Conservation (phyloP, 2,329 filamentous ascomycete genomes). For the Plenodomus lindquistii region DNA sequence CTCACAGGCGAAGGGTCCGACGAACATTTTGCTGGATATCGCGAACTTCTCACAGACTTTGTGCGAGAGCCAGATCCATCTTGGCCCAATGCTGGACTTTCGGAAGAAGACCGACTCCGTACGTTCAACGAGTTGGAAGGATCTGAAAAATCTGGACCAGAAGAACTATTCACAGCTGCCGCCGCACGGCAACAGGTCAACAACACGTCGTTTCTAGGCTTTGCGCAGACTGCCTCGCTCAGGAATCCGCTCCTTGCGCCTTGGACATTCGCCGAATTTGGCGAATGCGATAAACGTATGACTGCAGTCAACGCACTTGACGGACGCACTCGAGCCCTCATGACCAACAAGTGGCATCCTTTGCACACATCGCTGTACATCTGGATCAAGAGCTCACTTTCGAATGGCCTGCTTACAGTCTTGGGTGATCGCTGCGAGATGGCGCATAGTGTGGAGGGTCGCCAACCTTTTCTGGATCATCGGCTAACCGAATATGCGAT, state of each 20-base stretch:
- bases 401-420: constrained; percentile 46
- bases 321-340: constrained; percentile 29
- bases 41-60: constrained; percentile 51
- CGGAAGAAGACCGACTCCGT: constrained; percentile 15
- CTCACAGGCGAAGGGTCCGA: constrained; percentile 59
- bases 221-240: constrained; percentile 14
- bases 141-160: constrained; percentile 9
- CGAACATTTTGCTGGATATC: constrained; percentile 60
- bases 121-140: constrained; percentile 12
- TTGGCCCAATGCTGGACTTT: constrained; percentile 9
- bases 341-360: constrained; percentile 27
- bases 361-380: constrained; percentile 30
- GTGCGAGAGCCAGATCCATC: constrained; percentile 54
- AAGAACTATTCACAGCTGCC: constrained; percentile 15
- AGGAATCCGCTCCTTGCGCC: constrained; percentile 10
- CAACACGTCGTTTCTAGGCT: constrained; percentile 18
- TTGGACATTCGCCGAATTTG: constrained; percentile 16
- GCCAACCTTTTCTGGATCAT: constrained; percentile 50
- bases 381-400: constrained; percentile 25
- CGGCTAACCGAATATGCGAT: constrained; percentile 47
- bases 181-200: constrained; percentile 18
- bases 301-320: constrained; percentile 24
- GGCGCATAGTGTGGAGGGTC: constrained; percentile 48
- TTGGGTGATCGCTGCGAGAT: constrained; percentile 53
- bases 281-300: constrained; percentile 13